A percentile compares a stretch with the other conserved stretches of the same genome.
phyloP scores from a whole-genome alignment of 371 early-diverging fungal genomes.

The Coemansia sp. region DNA sequence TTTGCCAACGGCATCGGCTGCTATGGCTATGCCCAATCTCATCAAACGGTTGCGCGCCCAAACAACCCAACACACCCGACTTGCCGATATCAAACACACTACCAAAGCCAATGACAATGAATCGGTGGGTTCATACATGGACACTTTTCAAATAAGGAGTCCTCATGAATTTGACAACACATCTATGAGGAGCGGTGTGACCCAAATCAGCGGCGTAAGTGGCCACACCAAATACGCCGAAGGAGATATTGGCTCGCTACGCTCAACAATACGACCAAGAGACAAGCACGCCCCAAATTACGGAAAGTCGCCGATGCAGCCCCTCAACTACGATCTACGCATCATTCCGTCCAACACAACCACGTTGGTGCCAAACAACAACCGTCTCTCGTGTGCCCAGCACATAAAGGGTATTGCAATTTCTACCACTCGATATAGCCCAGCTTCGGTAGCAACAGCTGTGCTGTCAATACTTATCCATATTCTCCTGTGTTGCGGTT shows the following conservation, averaged over 20 bases:
- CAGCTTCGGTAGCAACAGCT: background rate
- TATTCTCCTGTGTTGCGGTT: conserved; percentile 9
- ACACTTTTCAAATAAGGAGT: background rate
- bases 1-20: background rate
- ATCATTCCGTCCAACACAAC: conserved; percentile 9
- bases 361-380: background rate
- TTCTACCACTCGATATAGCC: background rate
- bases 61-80: background rate
- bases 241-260: background rate
- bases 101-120: background rate
- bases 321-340: background rate
- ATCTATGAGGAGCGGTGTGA: conserved; percentile 15
- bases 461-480: conserved; percentile 6
- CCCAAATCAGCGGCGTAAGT: background rate
- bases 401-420: background rate
- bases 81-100: background rate
- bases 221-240: background rate
- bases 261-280: background rate
- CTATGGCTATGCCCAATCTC: conserved; percentile 7
- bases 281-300: background rate
- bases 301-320: background rate
- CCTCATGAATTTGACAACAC: conserved; percentile 1
- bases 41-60: background rate
- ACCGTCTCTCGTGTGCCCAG: background rate
- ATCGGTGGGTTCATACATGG: background rate